Conservation (phyloP, 768 basidiomycete genomes). For the Lactarius hatsudake region DNA sequence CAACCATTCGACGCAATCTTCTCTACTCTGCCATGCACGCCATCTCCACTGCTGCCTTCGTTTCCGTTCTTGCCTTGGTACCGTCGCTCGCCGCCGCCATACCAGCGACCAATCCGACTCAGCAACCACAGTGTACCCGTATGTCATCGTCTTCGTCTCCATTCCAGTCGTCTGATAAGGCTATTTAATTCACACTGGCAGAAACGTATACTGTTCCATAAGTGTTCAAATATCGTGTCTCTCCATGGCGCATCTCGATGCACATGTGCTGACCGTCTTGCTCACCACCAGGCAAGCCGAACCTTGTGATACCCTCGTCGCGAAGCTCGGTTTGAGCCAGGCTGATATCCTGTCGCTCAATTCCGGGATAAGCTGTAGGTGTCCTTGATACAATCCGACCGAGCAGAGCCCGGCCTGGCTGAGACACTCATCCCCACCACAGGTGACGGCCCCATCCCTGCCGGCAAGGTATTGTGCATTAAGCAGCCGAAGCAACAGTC, state of each 20-base stretch:
- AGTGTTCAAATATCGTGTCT: background rate
- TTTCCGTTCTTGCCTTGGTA: slow-evolving; percentile 9
- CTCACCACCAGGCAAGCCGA: background rate
- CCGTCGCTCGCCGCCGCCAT: background rate
- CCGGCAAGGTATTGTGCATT: no score
- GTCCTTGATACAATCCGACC: no score
- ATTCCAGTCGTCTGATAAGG: background rate
- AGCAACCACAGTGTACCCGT: no score
- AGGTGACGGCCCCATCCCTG: no score
- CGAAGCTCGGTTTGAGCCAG: no score
- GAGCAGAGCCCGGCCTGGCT: no score
- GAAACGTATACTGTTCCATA: background rate
- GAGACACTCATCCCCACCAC: no score
- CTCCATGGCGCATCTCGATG: background rate
- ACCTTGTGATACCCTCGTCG: background rate
- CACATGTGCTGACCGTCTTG: background rate
- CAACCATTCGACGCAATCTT: background rate
- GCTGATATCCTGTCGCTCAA: no score
- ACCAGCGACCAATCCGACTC: no score
- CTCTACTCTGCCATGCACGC: background rate
- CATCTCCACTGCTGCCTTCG: background rate
- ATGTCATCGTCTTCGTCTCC: background rate
- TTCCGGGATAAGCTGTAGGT: no score
- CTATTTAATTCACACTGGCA: background rate
- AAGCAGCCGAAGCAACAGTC: no score